Conservation (phyloP, 176 grass and related monocot genomes). For the Elaeis guineensis region DNA sequence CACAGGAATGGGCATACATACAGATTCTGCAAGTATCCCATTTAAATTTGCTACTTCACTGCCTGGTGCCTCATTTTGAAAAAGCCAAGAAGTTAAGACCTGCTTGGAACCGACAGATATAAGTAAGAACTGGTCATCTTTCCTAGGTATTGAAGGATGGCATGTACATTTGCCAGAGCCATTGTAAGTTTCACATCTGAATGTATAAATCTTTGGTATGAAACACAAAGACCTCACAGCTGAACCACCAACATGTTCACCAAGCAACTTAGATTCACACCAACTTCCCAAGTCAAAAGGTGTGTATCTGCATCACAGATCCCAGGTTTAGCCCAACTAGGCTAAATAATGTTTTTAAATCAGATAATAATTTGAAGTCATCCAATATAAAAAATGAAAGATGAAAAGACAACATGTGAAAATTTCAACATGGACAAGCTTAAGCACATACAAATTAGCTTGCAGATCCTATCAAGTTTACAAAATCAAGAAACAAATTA, state of each 20-base stretch:
- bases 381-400: too few relatives aligned
- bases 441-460: too few relatives aligned
- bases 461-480: too few relatives aligned
- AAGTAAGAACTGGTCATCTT: slow-evolving; percentile 42
- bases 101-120: slow-evolving; percentile 97
- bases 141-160: slow-evolving; percentile 15
- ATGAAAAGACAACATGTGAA: too few relatives aligned
- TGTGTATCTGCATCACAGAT: slow-evolving; percentile 42
- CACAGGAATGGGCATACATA: slow-evolving; percentile 17
- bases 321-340: neutral
- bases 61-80: slow-evolving; percentile 31
- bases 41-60: neutral
- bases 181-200: slow-evolving; percentile 18
- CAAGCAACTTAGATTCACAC: slow-evolving; percentile 71
- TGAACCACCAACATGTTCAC: slow-evolving; percentile 94
- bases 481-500: neutral
- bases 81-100: slow-evolving; percentile 86
- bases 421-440: too few relatives aligned
- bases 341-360: neutral
- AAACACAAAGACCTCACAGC: slow-evolving; percentile 83
- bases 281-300: slow-evolving; percentile 45
- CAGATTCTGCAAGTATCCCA: slow-evolving; percentile 18
- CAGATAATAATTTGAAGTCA: too few relatives aligned
- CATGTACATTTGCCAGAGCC: slow-evolving; percentile 12
- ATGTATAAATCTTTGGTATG: slow-evolving; percentile 44